Evolutionary conservation across 257 asterid species (phyloP).

Genomic region (Solanum infundibuliforme): DNA sequence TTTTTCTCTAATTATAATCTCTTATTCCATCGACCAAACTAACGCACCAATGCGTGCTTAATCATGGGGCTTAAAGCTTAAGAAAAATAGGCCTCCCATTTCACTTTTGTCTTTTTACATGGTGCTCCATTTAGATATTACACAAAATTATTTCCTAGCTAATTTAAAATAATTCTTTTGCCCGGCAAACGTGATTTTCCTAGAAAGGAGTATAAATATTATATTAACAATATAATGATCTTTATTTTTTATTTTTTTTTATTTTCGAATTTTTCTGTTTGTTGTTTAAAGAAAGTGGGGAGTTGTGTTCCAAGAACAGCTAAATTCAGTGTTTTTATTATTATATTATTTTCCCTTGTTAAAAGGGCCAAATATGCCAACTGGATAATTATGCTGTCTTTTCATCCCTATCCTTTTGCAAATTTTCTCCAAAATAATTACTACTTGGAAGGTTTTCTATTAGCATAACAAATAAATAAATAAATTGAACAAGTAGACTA

Average conservation of each 20-base stretch:
- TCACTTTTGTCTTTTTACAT: background rate
- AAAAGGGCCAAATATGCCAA: background rate
- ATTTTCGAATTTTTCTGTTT: background rate
- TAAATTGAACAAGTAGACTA: no score
- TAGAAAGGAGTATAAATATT: background rate
- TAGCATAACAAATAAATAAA: no score
- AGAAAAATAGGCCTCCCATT: background rate
- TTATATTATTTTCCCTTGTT: background rate
- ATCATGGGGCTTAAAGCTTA: background rate
- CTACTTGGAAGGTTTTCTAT: background rate
- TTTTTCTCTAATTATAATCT: background rate
- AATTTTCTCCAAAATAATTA: background rate
- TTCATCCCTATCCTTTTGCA: background rate
- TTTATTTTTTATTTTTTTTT: no score
- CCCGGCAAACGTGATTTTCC: background rate
- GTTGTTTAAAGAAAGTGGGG: background rate
- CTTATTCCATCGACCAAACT: background rate
- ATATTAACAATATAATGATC: background rate
- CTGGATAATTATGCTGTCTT: background rate
- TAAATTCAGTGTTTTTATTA: background rate
- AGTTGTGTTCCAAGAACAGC: background rate
- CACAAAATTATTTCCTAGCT: background rate
- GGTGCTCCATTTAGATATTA: background rate
- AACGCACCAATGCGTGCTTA: background rate
- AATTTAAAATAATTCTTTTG: background rate